Base-by-base conservation (phyloP, 1,284 basidiomycete genomes). In the Paramarasmius palmivorus region DNA sequence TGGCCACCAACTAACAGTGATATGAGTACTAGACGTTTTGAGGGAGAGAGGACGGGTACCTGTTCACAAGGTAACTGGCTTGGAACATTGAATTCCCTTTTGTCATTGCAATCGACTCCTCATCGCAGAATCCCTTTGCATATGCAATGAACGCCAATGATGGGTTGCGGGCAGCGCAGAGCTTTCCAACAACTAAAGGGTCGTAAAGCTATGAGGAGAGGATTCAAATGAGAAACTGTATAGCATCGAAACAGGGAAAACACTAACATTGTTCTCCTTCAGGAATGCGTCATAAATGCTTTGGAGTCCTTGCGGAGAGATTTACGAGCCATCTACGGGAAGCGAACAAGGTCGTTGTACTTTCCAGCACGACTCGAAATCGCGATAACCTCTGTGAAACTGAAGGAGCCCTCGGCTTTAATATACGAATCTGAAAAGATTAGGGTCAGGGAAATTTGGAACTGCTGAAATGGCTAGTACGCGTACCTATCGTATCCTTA, bases 31-130 rank as follows among this genome's bases (percentile, higher is more conserved):
- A 2, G 10, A 12, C 4, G 37, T 35, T 50, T 48, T 2, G 20
- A 14, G 8, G 57, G 36, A n/a, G n/a, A 42, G 20, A 36, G 25
- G 3, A 49, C 7, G 40, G 73, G 37, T 40, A 90, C 90, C 79
- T 99, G 97, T 96, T 98, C 68, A 98, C 93, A 58, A 99, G 86
- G 75, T 99, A 99, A 37, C 97, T 88, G 51, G 97, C 93, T 73
- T 99, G 97, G 84, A 97, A 99, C 97, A 99, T 99, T 29, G 95
- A 90, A 77, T 99, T 99, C 64, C 98, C 96, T 70, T 99, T 99
- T 52, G 97, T 99, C 72, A 99, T 96, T 32, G 85, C 73, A 69
- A 99, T 95, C 61, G 99, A 84, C 73, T 99, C 97, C 10, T 99
- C 95, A 63, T 99, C 97, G 68, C 97, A 99, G 76, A 98, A 92